phyloP scores from a whole-genome alignment of 2,329 filamentous ascomycete genomes.

The Diplodia seriata region DNA sequence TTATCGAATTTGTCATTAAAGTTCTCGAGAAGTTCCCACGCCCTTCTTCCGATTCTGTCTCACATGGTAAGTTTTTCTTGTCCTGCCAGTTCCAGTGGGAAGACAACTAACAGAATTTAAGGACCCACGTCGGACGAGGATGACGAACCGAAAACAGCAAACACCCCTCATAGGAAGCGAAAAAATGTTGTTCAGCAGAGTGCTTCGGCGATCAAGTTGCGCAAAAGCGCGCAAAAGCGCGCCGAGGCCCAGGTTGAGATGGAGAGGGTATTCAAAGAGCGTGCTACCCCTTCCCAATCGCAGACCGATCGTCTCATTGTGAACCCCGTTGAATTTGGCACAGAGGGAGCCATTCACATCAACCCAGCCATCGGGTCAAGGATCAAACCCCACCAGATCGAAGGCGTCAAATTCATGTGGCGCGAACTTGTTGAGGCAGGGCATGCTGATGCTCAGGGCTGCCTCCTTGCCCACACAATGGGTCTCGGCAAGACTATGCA shows the following conservation, averaged over 20 bases:
- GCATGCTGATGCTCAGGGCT: slow-evolving; percentile 69
- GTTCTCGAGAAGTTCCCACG: not conserved
- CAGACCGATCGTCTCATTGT: slow-evolving; percentile 59
- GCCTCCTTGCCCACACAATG: slow-evolving; percentile 87
- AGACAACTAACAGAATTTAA: not conserved
- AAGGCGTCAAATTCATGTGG: slow-evolving; percentile 88
- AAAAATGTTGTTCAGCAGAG: slow-evolving; percentile 57
- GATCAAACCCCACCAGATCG: slow-evolving; percentile 82
- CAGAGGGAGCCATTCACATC: slow-evolving; percentile 69
- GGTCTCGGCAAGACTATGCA: slow-evolving; percentile 94
- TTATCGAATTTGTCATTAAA: not conserved
- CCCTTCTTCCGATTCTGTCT: not conserved
- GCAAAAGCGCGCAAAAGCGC: slow-evolving; percentile 63
- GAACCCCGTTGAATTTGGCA: slow-evolving; percentile 69
- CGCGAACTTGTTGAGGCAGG: slow-evolving; percentile 72
- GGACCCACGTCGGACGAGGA: not conserved
- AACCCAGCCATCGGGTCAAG: slow-evolving; percentile 66
- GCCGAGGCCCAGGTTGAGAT: slow-evolving; percentile 55
- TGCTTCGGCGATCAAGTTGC: slow-evolving; percentile 43
- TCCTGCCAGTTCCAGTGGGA: not conserved
- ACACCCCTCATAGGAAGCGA: slow-evolving; percentile 55
- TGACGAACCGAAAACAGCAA: not conserved
- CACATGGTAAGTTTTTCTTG: not conserved
- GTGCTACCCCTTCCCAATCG: slow-evolving; percentile 1
- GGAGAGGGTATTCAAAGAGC: slow-evolving; percentile 26